Base-by-base conservation (phyloP, 2,329 filamentous ascomycete genomes). In the Cercospora janseana region DNA sequence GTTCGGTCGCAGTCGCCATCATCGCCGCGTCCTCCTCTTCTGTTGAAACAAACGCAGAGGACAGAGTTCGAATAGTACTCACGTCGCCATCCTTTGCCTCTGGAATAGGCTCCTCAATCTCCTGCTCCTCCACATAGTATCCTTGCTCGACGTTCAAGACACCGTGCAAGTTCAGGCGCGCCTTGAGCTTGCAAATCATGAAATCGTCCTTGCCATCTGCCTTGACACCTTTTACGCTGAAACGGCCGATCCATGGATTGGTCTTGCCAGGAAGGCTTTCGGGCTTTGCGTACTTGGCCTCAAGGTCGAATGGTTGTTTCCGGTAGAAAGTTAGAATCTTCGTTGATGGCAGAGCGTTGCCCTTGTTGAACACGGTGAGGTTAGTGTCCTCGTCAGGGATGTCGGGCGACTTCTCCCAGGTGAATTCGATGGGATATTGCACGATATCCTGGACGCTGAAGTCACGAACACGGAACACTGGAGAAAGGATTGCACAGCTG, bases 111-210 rank as follows among this genome's bases (percentile, higher is more conserved):
- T 95, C 91, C 76, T 98, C 93, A 49, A 97, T 85, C 74, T 98
- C 93, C 67, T 94, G 84, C 69, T 98, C 93, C 77, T 98, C 93
- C 46, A 98, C 93, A 66, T 89, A 97, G 79, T 98, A 98, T 54
- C 91, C 93, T 57, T 85, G 91, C 77, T 98, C 93, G 28, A 98
- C 87, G 69, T 97, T 97, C 60, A 98, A 79, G 52, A 98, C 82
- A 71, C 93, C 93, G 76, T 97, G 91, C 58, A 97, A 82, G 75
- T 98, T 98, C 49, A 98, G 82, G 58, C 93, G 85, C 40, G 93
- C 92, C 82, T 97, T 97, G 56, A 98, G 85, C 79, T 98, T 98
- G 86, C 93, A 98, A 66, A 97, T 94, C 92, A 98, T 97, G 72
- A 97, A 98, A 70, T 97, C 93, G 54, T 94, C 88, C 69, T 93